Percentiles rank a stretch among this genome's conserved stretches.
Evolutionary conservation across 805 yeast species (phyloP).

Genomic region (Starmerella floricola): DNA sequence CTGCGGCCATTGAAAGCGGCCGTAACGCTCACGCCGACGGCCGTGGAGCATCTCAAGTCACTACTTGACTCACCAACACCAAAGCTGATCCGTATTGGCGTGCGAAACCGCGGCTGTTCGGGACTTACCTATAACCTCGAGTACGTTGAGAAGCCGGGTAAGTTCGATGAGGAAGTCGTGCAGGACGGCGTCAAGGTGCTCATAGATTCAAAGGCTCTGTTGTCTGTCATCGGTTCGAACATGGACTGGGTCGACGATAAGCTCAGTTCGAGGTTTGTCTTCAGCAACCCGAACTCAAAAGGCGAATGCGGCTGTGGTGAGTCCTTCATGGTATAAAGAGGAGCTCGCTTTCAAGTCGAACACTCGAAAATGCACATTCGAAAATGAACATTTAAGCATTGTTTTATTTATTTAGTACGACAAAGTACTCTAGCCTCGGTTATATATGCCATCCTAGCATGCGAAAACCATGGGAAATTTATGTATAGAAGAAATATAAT

Average conservation of each 20-base stretch:
- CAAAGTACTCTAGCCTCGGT: no score
- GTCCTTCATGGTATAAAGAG: slow-evolving; percentile 79
- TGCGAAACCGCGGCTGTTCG: slow-evolving; percentile 92
- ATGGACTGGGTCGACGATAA: slow-evolving; percentile 98
- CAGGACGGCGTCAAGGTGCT: slow-evolving; percentile 90
- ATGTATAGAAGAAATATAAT: no score
- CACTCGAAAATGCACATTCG: not conserved
- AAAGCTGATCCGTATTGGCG: slow-evolving; percentile 80
- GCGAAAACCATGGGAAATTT: no score
- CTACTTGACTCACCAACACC: slow-evolving; percentile 75
- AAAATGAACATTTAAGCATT: no score
- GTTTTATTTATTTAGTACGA: no score
- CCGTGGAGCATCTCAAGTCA: slow-evolving; percentile 55
- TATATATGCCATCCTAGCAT: no score
- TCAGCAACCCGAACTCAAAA: slow-evolving; percentile 90
- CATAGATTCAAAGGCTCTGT: slow-evolving; percentile 90
- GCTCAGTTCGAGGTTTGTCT: slow-evolving; percentile 75
- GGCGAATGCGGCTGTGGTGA: slow-evolving; percentile 99
- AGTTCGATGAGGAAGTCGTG: slow-evolving; percentile 80
- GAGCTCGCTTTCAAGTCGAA: not conserved
- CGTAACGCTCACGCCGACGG: slow-evolving; percentile 65
- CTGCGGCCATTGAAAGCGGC: slow-evolving; percentile 83
- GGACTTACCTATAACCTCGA: slow-evolving; percentile 86
- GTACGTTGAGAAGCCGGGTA: slow-evolving; percentile 82
- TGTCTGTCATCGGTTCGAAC: slow-evolving; percentile 90